Evolutionary conservation across 768 basidiomycete species (phyloP), one percentile per base, ranked within the genome.

Genomic region (Boletales sp.): DNA sequence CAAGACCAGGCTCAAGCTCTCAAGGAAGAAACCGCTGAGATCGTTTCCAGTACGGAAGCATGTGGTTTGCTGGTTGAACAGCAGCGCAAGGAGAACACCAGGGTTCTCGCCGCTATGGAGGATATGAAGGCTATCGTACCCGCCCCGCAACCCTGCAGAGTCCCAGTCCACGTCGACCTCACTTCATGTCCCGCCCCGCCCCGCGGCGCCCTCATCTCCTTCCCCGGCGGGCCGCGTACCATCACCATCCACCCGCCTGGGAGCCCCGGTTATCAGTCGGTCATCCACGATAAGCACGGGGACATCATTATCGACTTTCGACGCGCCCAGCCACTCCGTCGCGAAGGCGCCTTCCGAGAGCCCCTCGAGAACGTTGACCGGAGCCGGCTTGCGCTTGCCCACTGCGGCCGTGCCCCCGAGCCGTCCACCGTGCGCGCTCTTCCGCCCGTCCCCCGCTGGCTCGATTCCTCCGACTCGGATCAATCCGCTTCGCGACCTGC

Each of bases 341-440:
- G 59, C 17, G 57, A 59, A 35, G 61, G 62, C 8, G 59, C 61
- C 3, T 63, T 63, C 49, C 46, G 48, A 31, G 51, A 59, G 0
- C 18, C 44, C 1, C 30, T 53, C 2, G 54, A 55, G 14, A 51
- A 54, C 0, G 18, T 49, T 2, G 54, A 58, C 28, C 55, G 39
- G 55, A 6, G 5, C 8, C 21, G 25, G 19, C 43, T 54, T 43
- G 28, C 44, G 3, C 44, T 30, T 18, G 58, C 63, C 15, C 35
- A 18, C 4, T 58, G 60, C n/a, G n/a, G n/a, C 3, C 61, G 58
- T 38, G 61, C 38, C 2, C 48, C 50, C 15, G 54, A 62, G 3
- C 1, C n/a, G 11, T 9, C 41, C 0, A 15, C 45, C 1, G 0
- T 18, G 5, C 46, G 19, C 17, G 8, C 37, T 11, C 25, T 21